Conservation (phyloP, 768 basidiomycete genomes). For the Rhodotorula paludigena region DNA sequence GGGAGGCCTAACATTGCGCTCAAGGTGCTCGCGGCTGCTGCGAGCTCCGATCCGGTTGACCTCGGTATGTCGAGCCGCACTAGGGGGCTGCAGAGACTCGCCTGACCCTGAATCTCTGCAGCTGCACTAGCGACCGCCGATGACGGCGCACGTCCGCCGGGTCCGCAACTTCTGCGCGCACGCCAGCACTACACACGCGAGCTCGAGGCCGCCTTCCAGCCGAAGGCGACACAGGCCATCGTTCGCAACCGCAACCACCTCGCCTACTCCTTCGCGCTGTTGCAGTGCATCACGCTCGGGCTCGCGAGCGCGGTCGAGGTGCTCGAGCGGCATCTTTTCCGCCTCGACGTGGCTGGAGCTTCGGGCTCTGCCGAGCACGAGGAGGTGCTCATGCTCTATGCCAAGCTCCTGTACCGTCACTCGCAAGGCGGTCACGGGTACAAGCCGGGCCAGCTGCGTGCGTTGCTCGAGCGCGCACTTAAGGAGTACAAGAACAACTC, state of each 20-base stretch:
- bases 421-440: conserved; percentile 32
- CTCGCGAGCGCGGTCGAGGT: conserved; percentile 41
- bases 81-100: too few relatives aligned
- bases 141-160: not conserved
- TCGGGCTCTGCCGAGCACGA: conserved; percentile 43
- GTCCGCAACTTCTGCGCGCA: conserved; percentile 25
- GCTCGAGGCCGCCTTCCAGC: conserved; percentile 23
- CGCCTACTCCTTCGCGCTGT: conserved; percentile 41
- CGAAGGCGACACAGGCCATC: conserved; percentile 19
- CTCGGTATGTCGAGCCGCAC: conserved; percentile 26
- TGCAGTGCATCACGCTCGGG: conserved; percentile 38
- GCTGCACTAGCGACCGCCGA: conserved; percentile 1
- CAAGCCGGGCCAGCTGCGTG: conserved; percentile 43
- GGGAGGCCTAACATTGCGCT: conserved; percentile 30
- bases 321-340: conserved; percentile 37
- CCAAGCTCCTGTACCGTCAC: conserved; percentile 45
- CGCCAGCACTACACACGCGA: conserved; percentile 23
- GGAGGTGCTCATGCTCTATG: conserved; percentile 43
- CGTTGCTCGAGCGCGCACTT: conserved; percentile 46
- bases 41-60: not conserved
- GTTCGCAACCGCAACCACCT: conserved; percentile 27
- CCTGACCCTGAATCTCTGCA: not conserved
- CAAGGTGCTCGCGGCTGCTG: conserved; percentile 28
- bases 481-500: conserved; percentile 48
- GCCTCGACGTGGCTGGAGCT: conserved; percentile 22